Evolutionary conservation across 257 asterid species (phyloP).

Genomic region (Phtheirospermum japonicum): DNA sequence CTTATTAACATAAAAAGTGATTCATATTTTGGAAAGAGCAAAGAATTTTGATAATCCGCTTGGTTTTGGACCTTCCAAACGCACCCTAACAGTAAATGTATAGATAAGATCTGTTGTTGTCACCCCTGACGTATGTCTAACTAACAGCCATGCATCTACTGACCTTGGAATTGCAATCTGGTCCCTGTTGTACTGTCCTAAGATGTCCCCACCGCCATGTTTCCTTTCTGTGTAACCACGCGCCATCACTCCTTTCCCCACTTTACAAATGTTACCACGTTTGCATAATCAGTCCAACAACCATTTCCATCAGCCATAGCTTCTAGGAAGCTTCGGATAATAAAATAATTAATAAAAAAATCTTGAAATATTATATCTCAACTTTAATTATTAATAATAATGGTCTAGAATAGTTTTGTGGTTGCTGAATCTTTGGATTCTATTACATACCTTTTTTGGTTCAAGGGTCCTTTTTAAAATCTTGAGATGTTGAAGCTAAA

Average conservation of each 20-base stretch:
- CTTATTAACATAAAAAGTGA: too few relatives aligned
- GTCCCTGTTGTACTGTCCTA: not conserved
- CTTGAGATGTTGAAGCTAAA: not conserved
- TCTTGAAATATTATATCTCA: not conserved
- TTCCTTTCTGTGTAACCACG: constrained; percentile 9
- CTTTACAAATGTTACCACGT: not conserved
- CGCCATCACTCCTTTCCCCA: not conserved
- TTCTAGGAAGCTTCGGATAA: constrained; percentile 32
- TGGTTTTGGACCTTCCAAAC: too few relatives aligned
- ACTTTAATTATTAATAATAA: not conserved
- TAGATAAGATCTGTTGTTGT: constrained; percentile 12
- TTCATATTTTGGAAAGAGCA: too few relatives aligned
- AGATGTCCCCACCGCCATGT: not conserved
- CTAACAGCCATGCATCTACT: constrained; percentile 22
- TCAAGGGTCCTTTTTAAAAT: not conserved
- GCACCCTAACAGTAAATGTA: not conserved
- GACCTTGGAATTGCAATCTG: constrained; percentile 13
- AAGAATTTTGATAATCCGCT: too few relatives aligned
- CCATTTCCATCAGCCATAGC: constrained; percentile 15
- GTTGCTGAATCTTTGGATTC: constrained; percentile 9
- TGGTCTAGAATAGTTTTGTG: not conserved
- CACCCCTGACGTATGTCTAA: constrained; percentile 18
- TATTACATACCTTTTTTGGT: too few relatives aligned
- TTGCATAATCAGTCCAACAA: constrained; percentile 4
- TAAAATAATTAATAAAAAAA: not conserved